These are phyloP conservation scores for Vairimorpha apis DNA, from an alignment of 371 early-diverging fungal genomes.

Conservation along the genomic window DNA sequence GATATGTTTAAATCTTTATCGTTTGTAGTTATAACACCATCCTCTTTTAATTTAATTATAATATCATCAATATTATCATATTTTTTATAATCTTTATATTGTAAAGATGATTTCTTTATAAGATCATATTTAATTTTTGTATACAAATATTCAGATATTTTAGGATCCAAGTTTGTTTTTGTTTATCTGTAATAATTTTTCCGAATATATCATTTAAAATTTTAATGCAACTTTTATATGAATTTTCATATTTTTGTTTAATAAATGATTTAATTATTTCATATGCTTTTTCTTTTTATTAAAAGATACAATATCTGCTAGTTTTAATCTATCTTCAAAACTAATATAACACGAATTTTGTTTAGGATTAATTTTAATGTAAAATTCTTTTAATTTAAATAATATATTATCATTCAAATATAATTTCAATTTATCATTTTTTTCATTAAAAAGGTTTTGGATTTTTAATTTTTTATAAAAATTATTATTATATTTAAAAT, in stretches of 20 bases:
- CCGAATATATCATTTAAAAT: background rate
- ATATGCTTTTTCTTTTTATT: background rate
- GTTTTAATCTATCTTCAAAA: constrained; percentile 8
- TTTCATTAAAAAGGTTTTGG: too few relatives aligned
- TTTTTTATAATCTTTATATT: background rate
- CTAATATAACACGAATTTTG: too few relatives aligned
- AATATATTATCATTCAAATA: too few relatives aligned
- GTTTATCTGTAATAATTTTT: background rate
- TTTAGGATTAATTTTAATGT: too few relatives aligned
- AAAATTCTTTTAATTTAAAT: too few relatives aligned
- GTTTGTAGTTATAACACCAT: background rate
- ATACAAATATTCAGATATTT: constrained; percentile 4
- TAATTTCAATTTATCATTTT: too few relatives aligned
- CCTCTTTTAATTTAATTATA: background rate
- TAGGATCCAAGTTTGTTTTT: background rate
- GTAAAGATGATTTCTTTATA: background rate
- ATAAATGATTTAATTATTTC: constrained; percentile 5
- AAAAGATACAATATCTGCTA: background rate
- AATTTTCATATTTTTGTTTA: background rate
- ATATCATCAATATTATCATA: background rate
- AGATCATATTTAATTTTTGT: constrained; percentile 18
- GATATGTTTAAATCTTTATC: background rate
- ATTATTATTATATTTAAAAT: too few relatives aligned
- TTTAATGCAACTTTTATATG: background rate
- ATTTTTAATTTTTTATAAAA: too few relatives aligned